Evolutionary conservation across 331 rosid species (phyloP), one percentile per base, ranked within the genome.

Genomic region (Rosa hybrid): DNA sequence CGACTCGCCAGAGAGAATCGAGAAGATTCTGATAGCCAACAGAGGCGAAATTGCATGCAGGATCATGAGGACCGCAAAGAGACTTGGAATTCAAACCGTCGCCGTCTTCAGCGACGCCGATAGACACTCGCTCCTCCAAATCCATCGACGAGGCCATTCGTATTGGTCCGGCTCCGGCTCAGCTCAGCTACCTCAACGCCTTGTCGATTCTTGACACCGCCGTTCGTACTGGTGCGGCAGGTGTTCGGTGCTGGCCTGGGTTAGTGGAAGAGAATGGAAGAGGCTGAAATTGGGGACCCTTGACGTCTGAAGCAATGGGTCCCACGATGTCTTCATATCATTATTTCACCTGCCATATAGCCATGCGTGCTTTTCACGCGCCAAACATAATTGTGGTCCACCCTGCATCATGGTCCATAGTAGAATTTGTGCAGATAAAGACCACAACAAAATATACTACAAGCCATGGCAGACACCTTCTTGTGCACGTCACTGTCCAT

Each of bases 21-120:
- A 91, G 84, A 95, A 95, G 83, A 87, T 95, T 74, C 87, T 95
- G 64, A 87, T 95, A 7, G 99, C 99, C 3, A 95, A 95, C 87
- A 84, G 99, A 74, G 99, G 99, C 17, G 99, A 95, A 82, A 95
- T 95, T 14, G 98, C 99, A 0, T 95, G 99, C 89, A 80, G 99
- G 79, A 91, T 95, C 89, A 85, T 88, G 68, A 72, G 94, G 80
- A 93, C 98, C 1, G 98, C 99, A 0, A 88, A 80, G 89, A 77
- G 94, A 72, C 90, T 93, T 16, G 98, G 99, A n/a, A 91, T 96
- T 81, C 92, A 78, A 62, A 93, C 99, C 48, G 99, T 96, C 42
- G 96, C 97, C 1, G 88, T 96, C 27, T 96, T 87, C 82, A 96
- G 99, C 81, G 99, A 95, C 74, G 93, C 92, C 39, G 99, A 95